Evolutionary conservation across 805 yeast genomes (phyloP).

Genomic region (Candida arabinofermentans): DNA sequence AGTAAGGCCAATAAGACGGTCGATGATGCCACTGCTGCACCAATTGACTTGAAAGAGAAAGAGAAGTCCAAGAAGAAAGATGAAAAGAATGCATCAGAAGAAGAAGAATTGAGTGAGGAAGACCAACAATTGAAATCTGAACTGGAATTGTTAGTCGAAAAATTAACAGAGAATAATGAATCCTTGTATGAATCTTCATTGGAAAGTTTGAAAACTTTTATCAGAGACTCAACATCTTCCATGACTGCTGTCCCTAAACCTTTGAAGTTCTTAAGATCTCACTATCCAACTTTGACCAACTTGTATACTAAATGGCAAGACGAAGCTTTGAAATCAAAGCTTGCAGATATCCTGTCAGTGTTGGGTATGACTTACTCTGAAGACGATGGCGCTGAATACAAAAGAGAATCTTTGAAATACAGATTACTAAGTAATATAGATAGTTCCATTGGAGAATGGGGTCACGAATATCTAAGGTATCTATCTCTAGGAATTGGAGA

Average conservation of each 20-base stretch:
- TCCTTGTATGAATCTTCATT: conserved; percentile 58
- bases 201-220: conserved; percentile 65
- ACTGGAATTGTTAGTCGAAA: conserved; percentile 81
- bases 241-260: conserved; percentile 99
- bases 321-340: conserved; percentile 41
- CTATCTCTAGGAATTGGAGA: conserved; percentile 93
- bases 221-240: conserved; percentile 91
- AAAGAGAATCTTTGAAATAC: conserved; percentile 74
- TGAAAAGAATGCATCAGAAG: conserved; percentile 28
- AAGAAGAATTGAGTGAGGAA: conserved; percentile 90
- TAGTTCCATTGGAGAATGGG: conserved; percentile 80
- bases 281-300: conserved; percentile 62
- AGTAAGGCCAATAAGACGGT: conserved; percentile 13
- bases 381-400: conserved; percentile 46
- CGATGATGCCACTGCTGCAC: conserved; percentile 4
- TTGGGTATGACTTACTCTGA: conserved; percentile 93
- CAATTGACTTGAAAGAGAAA: conserved; percentile 7
- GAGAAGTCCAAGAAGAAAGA: conserved; percentile 13
- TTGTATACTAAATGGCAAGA: conserved; percentile 65
- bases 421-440: conserved; percentile 49
- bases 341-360: conserved; percentile 89
- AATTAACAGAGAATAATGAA: conserved; percentile 53
- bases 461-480: conserved; percentile 96
- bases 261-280: conserved; percentile 88
- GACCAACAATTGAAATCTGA: conserved; percentile 85